A percentile compares a stretch with the other conserved stretches of the same genome.
Evolutionary conservation across 192 early-diverging fungal species (phyloP).

Genomic region (Piromyces finnis): DNA sequence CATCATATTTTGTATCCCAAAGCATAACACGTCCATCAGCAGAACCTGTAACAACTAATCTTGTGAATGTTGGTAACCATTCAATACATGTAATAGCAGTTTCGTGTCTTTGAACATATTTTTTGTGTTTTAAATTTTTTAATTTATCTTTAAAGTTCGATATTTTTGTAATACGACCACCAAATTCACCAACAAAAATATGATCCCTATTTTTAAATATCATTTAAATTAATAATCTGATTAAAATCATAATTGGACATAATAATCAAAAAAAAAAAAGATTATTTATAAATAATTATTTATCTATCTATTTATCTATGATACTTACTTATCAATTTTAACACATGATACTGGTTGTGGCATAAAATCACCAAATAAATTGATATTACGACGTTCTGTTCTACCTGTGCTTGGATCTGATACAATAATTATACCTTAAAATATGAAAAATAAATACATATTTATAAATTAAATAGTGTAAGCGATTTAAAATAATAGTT

Average conservation of each 20-base stretch:
- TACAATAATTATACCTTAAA: neutral
- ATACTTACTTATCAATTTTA: neutral
- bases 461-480: no score
- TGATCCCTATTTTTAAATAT: neutral
- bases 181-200: neutral
- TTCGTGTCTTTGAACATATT: neutral
- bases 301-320: no score
- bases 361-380: neutral
- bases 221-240: no score
- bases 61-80: neutral
- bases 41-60: neutral
- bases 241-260: no score
- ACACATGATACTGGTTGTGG: neutral
- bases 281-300: no score
- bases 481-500: no score
- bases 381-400: neutral
- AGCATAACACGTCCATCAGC: neutral
- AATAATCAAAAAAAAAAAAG: no score
- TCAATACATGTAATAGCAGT: neutral
- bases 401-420: neutral
- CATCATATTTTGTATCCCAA: neutral
- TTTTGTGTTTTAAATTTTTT: neutral
- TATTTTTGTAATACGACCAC: neutral
- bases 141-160: neutral
- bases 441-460: no score